phyloP scores from a whole-genome alignment of 768 basidiomycete genomes.

The Lactifluus volemus region DNA sequence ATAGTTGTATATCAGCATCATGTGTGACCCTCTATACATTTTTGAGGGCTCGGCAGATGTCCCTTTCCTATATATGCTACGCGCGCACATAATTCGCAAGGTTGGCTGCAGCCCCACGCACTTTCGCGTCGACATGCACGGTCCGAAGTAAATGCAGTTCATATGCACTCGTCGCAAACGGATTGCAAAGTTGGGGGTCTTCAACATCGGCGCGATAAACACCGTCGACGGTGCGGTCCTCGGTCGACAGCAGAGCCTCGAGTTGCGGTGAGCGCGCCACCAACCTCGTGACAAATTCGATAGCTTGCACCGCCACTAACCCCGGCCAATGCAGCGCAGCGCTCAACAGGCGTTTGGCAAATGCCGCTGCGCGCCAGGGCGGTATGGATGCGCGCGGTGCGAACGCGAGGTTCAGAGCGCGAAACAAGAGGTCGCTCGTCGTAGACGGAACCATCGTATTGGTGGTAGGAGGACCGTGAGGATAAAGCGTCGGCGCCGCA shows the following conservation, averaged over 20 bases:
- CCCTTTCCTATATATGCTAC: constrained; percentile 15
- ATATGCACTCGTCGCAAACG: constrained; percentile 82
- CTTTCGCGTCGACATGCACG: constrained; percentile 56
- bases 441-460: constrained; percentile 25
- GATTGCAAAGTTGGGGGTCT: constrained; percentile 76
- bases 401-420: constrained; percentile 75
- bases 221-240: constrained; percentile 79
- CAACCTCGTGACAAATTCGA: constrained; percentile 67
- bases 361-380: constrained; percentile 77
- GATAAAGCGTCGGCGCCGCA: constrained; percentile 26
- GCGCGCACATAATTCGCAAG: constrained; percentile 39
- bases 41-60: not conserved
- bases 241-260: constrained; percentile 77
- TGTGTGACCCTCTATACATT: not conserved
- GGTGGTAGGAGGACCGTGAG: not conserved
- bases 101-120: constrained; percentile 57
- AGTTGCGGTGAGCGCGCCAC: constrained; percentile 72
- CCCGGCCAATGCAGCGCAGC: constrained; percentile 79
- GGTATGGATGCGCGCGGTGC: constrained; percentile 60
- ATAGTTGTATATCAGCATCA: constrained; percentile 16
- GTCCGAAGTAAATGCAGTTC: constrained; percentile 62
- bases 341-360: constrained; percentile 84
- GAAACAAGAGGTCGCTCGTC: constrained; percentile 71
- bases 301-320: constrained; percentile 47
- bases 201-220: constrained; percentile 79